These are phyloP conservation scores for Camelina sativa DNA, from an alignment of 345 rosid genomes.

Conservation along the genomic window DNA sequence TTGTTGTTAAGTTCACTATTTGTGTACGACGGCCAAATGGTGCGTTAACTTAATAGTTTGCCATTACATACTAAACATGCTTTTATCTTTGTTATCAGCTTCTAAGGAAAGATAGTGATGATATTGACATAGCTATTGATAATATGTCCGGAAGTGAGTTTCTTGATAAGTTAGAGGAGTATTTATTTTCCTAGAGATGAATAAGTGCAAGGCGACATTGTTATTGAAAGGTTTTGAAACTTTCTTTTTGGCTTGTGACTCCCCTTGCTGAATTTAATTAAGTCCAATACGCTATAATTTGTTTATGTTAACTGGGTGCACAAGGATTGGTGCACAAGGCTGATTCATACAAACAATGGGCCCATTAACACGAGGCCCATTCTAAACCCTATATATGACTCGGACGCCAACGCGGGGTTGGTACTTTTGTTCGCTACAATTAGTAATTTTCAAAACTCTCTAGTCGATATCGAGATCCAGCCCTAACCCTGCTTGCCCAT, in stretches of 20 bases:
- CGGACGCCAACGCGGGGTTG: too few relatives aligned
- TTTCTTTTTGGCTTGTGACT: neutral
- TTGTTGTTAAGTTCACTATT: too few relatives aligned
- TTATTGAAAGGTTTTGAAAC: slow-evolving; percentile 65
- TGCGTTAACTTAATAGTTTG: too few relatives aligned
- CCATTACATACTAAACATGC: neutral
- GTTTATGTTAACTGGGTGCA: neutral
- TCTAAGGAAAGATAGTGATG: slow-evolving; percentile 84
- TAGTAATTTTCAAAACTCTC: too few relatives aligned
- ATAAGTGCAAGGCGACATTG: slow-evolving; percentile 64
- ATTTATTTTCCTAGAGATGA: slow-evolving; percentile 67
- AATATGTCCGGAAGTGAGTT: slow-evolving; percentile 85
- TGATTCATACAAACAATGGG: too few relatives aligned
- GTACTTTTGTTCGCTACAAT: too few relatives aligned
- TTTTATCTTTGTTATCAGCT: slow-evolving; percentile 57
- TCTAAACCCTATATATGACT: too few relatives aligned
- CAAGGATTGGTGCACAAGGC: too few relatives aligned
- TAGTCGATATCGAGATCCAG: too few relatives aligned
- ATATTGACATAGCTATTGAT: slow-evolving; percentile 89
- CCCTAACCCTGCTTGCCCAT: too few relatives aligned
- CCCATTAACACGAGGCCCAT: too few relatives aligned
- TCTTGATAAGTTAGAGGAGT: slow-evolving; percentile 71
- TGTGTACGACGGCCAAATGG: too few relatives aligned
- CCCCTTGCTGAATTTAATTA: neutral
- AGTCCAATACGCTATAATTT: neutral